phyloP scores from a whole-genome alignment of 768 basidiomycete genomes.

The Xerocomellus intermedius region DNA sequence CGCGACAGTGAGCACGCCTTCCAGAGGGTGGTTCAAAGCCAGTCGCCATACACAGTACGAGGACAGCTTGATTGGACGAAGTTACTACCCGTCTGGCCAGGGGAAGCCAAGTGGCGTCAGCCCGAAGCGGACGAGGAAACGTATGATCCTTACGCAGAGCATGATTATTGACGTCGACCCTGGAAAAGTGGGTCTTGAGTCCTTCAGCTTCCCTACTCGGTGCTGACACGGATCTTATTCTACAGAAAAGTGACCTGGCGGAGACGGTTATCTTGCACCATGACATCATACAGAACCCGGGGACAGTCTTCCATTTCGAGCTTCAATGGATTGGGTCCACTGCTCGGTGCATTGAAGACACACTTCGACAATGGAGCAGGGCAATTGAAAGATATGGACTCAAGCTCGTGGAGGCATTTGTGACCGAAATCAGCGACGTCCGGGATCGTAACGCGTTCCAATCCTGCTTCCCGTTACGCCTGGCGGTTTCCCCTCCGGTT shows the following conservation, averaged over 20 bases:
- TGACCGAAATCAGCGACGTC: slow-evolving; percentile 88
- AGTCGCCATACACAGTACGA: slow-evolving; percentile 43
- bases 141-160: slow-evolving; percentile 79
- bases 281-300: slow-evolving; percentile 93
- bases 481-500: slow-evolving; percentile 73
- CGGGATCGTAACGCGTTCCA: slow-evolving; percentile 87
- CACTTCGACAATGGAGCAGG: slow-evolving; percentile 76
- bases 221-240: slow-evolving; percentile 8
- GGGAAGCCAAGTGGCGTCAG: slow-evolving; percentile 37
- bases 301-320: slow-evolving; percentile 96
- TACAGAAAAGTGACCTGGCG: slow-evolving; percentile 81
- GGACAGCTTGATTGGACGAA: slow-evolving; percentile 37
- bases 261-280: slow-evolving; percentile 88
- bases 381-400: slow-evolving; percentile 87
- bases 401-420: slow-evolving; percentile 90
- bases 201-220: background rate
- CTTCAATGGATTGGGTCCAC: slow-evolving; percentile 96
- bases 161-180: slow-evolving; percentile 88
- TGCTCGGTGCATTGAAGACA: slow-evolving; percentile 87
- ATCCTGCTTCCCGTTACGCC: slow-evolving; percentile 78
- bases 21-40: slow-evolving; percentile 63
- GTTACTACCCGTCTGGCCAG: slow-evolving; percentile 38
- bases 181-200: slow-evolving; percentile 51
- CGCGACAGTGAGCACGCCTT: slow-evolving; percentile 63
- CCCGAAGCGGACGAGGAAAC: slow-evolving; percentile 52